These are phyloP conservation scores for Eucalyptus melliodora DNA, from an alignment of 345 rosid species.

Conservation along the genomic window DNA sequence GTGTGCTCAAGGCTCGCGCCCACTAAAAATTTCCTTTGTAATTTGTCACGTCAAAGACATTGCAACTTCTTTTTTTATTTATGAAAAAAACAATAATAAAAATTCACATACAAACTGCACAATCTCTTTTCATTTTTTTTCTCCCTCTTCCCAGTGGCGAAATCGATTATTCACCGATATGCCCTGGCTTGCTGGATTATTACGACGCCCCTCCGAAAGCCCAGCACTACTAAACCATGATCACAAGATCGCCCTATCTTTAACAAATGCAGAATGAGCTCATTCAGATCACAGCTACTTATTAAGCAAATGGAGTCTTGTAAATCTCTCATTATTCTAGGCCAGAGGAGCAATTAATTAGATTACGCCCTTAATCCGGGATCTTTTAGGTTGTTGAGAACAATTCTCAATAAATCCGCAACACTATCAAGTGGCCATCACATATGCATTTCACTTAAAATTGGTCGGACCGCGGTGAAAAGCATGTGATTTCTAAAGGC, in stretches of 20 bases:
- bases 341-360: neutral
- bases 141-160: neutral
- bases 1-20: rapidly evolving
- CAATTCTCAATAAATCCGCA: too few species aligned
- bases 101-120: neutral
- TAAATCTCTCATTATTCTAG: neutral
- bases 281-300: neutral
- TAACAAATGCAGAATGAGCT: neutral
- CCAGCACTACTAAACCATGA: neutral
- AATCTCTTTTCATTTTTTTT: neutral
- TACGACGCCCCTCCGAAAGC: neutral
- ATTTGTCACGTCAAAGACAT: too few species aligned
- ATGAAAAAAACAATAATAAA: too few species aligned
- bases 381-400: neutral
- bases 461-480: neutral
- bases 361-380: neutral
- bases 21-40: too few species aligned
- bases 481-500: neutral
- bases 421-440: neutral
- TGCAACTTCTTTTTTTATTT: too few species aligned
- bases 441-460: neutral
- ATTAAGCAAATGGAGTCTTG: neutral
- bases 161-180: too few species aligned
- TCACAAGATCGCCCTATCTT: neutral
- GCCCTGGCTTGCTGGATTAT: neutral